Evolutionary conservation across 208 protist species (phyloP).

Genomic region (Trypanosoma boissoni): DNA sequence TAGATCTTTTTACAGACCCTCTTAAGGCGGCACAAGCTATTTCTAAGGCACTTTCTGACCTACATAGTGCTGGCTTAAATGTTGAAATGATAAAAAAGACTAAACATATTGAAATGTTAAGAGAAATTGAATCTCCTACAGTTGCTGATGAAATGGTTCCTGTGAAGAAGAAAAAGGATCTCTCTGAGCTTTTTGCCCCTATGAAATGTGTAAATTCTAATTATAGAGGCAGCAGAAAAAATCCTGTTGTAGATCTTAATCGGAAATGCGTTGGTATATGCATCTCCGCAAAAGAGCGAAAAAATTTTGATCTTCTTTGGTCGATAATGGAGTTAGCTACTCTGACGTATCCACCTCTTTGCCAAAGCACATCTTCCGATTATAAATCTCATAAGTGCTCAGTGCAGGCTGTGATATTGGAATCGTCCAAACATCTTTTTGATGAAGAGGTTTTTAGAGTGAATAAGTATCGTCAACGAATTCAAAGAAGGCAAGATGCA

Average conservation of each 20-base stretch:
- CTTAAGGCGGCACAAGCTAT: constrained; percentile 41
- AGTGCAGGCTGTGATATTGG: constrained; percentile 79
- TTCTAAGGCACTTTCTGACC: constrained; percentile 35
- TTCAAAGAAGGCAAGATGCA: constrained; percentile 52
- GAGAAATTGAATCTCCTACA: background rate
- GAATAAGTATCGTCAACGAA: constrained; percentile 35
- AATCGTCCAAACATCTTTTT: constrained; percentile 90
- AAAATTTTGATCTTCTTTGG: constrained; percentile 66
- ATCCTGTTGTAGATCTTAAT: constrained; percentile 61
- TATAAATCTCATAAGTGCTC: constrained; percentile 53
- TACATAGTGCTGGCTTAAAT: constrained; percentile 63
- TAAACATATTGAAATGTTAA: constrained; percentile 31
- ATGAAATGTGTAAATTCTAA: constrained; percentile 66
- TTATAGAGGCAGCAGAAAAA: constrained; percentile 60
- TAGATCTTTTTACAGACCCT: constrained; percentile 74
- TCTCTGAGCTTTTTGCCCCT: constrained; percentile 48
- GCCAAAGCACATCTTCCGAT: constrained; percentile 42
- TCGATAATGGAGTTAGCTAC: constrained; percentile 50
- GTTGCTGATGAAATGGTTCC: background rate
- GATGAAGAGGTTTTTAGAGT: constrained; percentile 84
- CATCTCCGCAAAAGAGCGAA: constrained; percentile 54
- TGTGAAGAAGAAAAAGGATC: background rate
- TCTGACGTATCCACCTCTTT: constrained; percentile 36
- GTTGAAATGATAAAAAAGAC: constrained; percentile 51
- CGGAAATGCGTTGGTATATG: constrained; percentile 77